phyloP scores from a whole-genome alignment of 139 green algal species.

The Zygnema circumcarinatum region DNA sequence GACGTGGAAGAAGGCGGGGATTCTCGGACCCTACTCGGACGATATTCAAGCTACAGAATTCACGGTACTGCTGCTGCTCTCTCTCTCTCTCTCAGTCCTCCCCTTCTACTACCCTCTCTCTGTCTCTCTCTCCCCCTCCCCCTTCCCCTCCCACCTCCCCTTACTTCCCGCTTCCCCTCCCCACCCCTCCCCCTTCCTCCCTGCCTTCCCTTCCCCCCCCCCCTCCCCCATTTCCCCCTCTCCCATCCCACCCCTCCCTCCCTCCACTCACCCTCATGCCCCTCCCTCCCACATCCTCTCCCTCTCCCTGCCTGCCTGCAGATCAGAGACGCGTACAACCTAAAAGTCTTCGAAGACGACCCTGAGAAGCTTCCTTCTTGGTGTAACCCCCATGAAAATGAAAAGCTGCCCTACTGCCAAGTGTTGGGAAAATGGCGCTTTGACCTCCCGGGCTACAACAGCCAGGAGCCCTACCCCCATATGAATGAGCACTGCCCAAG shows the following conservation, averaged over 20 bases:
- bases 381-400: not conserved
- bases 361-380: not conserved
- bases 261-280: not conserved
- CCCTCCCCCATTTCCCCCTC: not conserved
- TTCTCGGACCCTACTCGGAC: slow-evolving; percentile 25
- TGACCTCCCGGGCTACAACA: slow-evolving; percentile 55
- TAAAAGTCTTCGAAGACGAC: slow-evolving; percentile 56
- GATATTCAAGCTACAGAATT: slow-evolving; percentile 56
- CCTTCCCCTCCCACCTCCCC: not conserved
- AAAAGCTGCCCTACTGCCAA: slow-evolving; percentile 38
- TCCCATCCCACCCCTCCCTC: not conserved
- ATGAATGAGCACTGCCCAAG: slow-evolving; percentile 60
- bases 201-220: not conserved
- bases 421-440: slow-evolving; percentile 54
- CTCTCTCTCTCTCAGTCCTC: not conserved
- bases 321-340: slow-evolving; percentile 47
- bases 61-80: no score
- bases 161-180: not conserved
- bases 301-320: not conserved
- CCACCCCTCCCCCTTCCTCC: not conserved
- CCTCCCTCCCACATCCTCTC: not conserved
- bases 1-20: slow-evolving; percentile 42
- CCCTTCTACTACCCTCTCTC: not conserved
- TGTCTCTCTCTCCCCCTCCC: no score
- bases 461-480: slow-evolving; percentile 34